Evolutionary conservation across 2,329 filamentous ascomycete genomes (phyloP), one percentile per base, ranked within the genome.

Genomic region (Aspergillus tubingensis): DNA sequence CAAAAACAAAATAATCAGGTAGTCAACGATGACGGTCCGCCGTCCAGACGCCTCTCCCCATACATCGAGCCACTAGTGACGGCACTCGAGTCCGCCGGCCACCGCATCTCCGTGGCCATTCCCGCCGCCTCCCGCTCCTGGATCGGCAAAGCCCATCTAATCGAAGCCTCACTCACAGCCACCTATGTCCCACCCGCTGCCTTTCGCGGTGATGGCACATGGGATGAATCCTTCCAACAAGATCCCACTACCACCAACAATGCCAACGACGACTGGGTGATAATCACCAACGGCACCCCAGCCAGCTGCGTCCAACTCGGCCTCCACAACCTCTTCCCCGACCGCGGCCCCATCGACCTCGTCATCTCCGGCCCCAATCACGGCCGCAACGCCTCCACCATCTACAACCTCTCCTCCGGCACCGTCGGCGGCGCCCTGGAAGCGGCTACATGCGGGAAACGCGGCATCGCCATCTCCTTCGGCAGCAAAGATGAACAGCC

Each of bases 71-170:
- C 85, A 65, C 84, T 92, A 62, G 85, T 92, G 57, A 80, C 85
- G 62, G 82, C 85, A 60, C 87, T 93, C 60, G 84, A 91, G 74
- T 76, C 81, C 61, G 86, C 88, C 41, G 91, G 92, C 27, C 93
- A 96, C 77, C 82, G 80, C 27, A 91, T 97, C 68, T 96, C 91
- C 13, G 92, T 97, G 63, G 91, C 92, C 67, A 86, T 97, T 38
- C 93, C 93, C 6, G 86, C 96, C 73, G 88, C 87, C 5, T 94
- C 96, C 75, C 88, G 93, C 56, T 96, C 91, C 19, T 97, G 93
- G 93, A 96, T 97, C 73, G 92, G 92, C 68, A 97, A 97, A 81
- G 93, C 93, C 1, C 93, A 97, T 78, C 89, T 97, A 72, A 93
- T 96, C 71, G 92, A 92, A 64, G 88, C 92, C 75, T 88, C 89